A percentile compares a stretch with the other conserved stretches of the same genome.
phyloP scores from a whole-genome alignment of 306 rosid species.

The Quercus suber region DNA sequence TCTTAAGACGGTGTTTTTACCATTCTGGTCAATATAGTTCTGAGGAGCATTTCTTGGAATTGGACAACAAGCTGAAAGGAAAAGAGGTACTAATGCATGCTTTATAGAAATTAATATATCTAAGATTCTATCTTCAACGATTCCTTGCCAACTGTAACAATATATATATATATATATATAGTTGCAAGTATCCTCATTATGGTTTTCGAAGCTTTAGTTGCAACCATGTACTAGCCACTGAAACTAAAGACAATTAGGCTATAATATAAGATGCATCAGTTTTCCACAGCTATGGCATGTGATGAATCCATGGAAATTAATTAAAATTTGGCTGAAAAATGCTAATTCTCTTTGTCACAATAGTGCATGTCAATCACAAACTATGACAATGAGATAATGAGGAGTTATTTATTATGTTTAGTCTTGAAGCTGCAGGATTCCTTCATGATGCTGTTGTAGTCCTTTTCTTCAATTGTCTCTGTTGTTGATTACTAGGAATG shows the following conservation, averaged over 20 bases:
- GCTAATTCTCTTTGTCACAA: not conserved
- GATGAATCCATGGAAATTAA: not conserved
- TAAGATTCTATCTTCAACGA: not conserved
- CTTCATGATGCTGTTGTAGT: too few relatives aligned
- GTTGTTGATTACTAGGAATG: too few relatives aligned
- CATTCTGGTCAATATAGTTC: conserved; percentile 83
- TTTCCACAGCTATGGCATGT: too few relatives aligned
- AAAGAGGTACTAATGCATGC: conserved; percentile 57
- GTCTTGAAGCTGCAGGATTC: too few relatives aligned
- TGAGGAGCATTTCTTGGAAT: conserved; percentile 60
- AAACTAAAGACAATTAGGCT: not conserved
- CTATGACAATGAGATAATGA: not conserved
- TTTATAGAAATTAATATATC: not conserved
- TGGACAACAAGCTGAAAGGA: conserved; percentile 65
- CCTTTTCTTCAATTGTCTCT: too few relatives aligned
- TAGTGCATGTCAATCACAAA: not conserved
- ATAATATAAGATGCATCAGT: too few relatives aligned
- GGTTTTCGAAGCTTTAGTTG: not conserved
- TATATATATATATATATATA: not conserved
- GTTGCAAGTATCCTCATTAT: not conserved
- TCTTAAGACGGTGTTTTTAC: conserved; percentile 83
- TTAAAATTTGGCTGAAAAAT: not conserved
- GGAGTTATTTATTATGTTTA: too few relatives aligned
- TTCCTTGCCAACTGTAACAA: not conserved
- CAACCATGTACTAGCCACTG: not conserved